Evolutionary conservation across 2,329 filamentous ascomycete genomes (phyloP).

Genomic region (Scytalidium sp.): DNA sequence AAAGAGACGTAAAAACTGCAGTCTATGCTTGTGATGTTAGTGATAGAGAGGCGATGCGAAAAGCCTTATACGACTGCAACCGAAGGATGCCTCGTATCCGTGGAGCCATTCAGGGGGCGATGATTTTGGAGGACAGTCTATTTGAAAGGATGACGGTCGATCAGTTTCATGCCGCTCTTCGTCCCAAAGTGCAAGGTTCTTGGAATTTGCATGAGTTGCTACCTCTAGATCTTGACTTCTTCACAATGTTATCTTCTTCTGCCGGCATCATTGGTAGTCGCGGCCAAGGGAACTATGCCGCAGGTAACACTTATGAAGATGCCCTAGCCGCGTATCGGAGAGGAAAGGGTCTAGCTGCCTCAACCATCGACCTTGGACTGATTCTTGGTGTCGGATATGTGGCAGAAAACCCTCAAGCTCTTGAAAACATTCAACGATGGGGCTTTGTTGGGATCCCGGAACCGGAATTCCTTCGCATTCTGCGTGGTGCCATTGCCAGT

Average conservation of each 20-base stretch:
- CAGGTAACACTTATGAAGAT: constrained; percentile 27
- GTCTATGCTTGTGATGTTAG: not conserved
- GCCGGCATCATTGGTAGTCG: constrained; percentile 8
- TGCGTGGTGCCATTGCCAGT: constrained; percentile 1
- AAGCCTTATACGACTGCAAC: constrained; percentile 21
- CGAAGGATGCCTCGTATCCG: constrained; percentile 22
- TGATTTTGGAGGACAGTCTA: constrained; percentile 30
- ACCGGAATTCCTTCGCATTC: constrained; percentile 24
- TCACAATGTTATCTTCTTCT: constrained; percentile 10
- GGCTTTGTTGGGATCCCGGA: constrained; percentile 52
- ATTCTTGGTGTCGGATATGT: constrained; percentile 36
- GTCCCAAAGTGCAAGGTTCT: constrained; percentile 31
- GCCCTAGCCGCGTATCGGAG: constrained; percentile 15
- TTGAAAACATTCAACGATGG: constrained; percentile 45
- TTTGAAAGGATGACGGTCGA: constrained; percentile 33
- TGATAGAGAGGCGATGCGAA: constrained; percentile 6
- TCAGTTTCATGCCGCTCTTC: constrained; percentile 31
- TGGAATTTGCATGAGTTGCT: constrained; percentile 19
- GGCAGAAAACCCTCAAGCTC: constrained; percentile 42
- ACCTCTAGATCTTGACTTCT: constrained; percentile 11
- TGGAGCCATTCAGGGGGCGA: constrained; percentile 29
- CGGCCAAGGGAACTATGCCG: constrained; percentile 13
- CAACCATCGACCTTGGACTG: constrained; percentile 16
- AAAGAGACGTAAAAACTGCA: not conserved
- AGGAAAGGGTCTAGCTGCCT: constrained; percentile 14